Evolutionary conservation across 441 rosid species (phyloP), one percentile per base, ranked within the genome.

Genomic region (Adansonia madagascariensis): DNA sequence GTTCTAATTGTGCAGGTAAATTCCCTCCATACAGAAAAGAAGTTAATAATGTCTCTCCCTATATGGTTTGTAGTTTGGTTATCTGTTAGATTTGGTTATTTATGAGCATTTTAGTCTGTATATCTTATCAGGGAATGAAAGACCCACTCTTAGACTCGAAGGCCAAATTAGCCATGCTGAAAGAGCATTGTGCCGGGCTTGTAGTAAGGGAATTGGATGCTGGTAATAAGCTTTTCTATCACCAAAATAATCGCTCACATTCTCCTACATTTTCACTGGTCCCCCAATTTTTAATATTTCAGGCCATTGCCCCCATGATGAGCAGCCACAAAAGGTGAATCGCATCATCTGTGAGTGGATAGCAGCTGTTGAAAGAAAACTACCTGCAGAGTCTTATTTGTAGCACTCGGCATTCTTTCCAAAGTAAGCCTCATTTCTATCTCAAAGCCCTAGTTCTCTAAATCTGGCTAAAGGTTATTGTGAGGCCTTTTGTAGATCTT

Each of bases 271-370:
- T 15, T 47, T 44, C 15, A 80, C 59, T 69, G 39, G 64, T 55
- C 39, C 8, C 27, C 15, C 65, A 8, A 50, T 27, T 66, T 63
- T 31, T 73, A 73, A 17, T 55, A 39, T 79, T 84, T 57, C 89
- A 90, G 99, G 98, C 9, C 98, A 93, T 75, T 92, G 98, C 56
- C 97, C 98, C 62, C 99, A 95, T n/a, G 98, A 92, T 56, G 99
- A 95, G 88, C 79, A 61, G 74, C 96, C 96, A 7, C 92, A 87
- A 81, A 86, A 86, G 75, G 94, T 90, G 17, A 95, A 95, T 80
- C 49, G 78, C 18, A 78, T 91, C 14, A 79, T 91, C 78, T 66
- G 89, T 49, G 87, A 89, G 76, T 92, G 98, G 99, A 80, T 90
- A 47, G 84, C 66, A 22, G 71, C 83, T 20, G 60, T 83, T 35